These are phyloP conservation scores for Immersiella caudata DNA, from an alignment of 495 filamentous ascomycete species.

Conservation along the genomic window DNA sequence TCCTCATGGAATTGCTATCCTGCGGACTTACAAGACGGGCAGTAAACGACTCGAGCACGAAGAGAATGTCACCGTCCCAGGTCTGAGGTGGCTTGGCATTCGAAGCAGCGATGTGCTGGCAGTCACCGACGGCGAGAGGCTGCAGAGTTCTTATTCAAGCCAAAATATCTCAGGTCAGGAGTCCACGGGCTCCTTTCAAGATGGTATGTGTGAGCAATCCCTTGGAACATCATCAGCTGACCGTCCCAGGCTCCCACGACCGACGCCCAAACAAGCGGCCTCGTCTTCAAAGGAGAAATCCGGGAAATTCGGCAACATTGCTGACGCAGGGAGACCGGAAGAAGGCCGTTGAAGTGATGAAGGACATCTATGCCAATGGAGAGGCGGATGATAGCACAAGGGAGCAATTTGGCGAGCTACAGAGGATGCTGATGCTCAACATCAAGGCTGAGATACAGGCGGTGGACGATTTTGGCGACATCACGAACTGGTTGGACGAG, in stretches of 20 bases:
- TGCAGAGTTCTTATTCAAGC: constrained; percentile 18
- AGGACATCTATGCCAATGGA: constrained; percentile 36
- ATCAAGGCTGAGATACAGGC: constrained; percentile 90
- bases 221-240: background rate
- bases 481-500: constrained; percentile 67
- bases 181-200: constrained; percentile 8
- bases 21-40: constrained; percentile 86
- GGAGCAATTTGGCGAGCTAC: constrained; percentile 68
- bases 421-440: constrained; percentile 83
- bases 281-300: constrained; percentile 9
- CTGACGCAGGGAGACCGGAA: constrained; percentile 20
- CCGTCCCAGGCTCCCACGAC: constrained; percentile 16
- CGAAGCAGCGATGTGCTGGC: constrained; percentile 59
- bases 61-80: constrained; percentile 56
- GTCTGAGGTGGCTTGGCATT: constrained; percentile 75
- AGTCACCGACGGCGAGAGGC: background rate
- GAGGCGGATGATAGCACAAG: constrained; percentile 17
- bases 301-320: constrained; percentile 7
- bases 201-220: background rate
- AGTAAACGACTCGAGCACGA: constrained; percentile 75
- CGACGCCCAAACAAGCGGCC: constrained; percentile 22
- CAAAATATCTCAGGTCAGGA: constrained; percentile 14
- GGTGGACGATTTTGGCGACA: constrained; percentile 62
- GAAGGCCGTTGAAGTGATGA: constrained; percentile 64
- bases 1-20: constrained; percentile 82